These are phyloP conservation scores for Prorocentrum cordatum DNA, from an alignment of 169 alveolate genomes.

Conservation along the genomic window DNA sequence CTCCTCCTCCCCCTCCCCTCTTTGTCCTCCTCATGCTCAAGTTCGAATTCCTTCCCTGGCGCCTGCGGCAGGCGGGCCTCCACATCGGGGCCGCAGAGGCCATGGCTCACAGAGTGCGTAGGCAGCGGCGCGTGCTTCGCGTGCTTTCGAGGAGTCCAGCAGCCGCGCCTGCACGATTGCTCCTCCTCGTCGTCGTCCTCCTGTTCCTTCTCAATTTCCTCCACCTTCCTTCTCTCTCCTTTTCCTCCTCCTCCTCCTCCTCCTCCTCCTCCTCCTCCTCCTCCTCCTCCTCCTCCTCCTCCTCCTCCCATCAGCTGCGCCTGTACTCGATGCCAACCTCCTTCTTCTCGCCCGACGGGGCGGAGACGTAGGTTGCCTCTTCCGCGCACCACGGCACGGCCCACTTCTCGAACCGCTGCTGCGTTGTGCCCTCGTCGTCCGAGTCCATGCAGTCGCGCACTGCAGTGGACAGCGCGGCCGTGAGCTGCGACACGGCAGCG, in stretches of 20 bases:
- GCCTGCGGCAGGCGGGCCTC: no score
- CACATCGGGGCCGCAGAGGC: slow-evolving; percentile 50
- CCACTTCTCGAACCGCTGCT: slow-evolving; percentile 33
- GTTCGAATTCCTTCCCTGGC: no score
- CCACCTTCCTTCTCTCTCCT: no score
- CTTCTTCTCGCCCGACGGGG: not conserved
- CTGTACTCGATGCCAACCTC: slow-evolving; percentile 54
- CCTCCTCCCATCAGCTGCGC: slow-evolving; percentile 49
- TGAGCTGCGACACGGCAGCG: slow-evolving; percentile 3
- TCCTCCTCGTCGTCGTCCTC: no score
- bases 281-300: no score
- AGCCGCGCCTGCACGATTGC: no score
- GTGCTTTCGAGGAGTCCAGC: slow-evolving; percentile 32
- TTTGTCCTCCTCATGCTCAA: no score
- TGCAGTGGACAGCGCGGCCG: slow-evolving; percentile 12
- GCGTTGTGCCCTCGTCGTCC: slow-evolving; percentile 10
- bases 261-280: no score
- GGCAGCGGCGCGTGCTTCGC: slow-evolving; percentile 14
- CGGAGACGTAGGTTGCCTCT: slow-evolving; percentile 23
- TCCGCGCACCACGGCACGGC: slow-evolving; percentile 37
- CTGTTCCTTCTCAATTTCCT: no score
- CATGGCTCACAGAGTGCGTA: slow-evolving; percentile 31
- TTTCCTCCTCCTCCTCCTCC: no score
- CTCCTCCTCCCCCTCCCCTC: no score
- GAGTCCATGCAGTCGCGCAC: slow-evolving; percentile 57